Percentiles rank a stretch among this genome's conserved stretches.
Conservation (phyloP, 768 basidiomycete genomes). For the Auricularia sp. region DNA sequence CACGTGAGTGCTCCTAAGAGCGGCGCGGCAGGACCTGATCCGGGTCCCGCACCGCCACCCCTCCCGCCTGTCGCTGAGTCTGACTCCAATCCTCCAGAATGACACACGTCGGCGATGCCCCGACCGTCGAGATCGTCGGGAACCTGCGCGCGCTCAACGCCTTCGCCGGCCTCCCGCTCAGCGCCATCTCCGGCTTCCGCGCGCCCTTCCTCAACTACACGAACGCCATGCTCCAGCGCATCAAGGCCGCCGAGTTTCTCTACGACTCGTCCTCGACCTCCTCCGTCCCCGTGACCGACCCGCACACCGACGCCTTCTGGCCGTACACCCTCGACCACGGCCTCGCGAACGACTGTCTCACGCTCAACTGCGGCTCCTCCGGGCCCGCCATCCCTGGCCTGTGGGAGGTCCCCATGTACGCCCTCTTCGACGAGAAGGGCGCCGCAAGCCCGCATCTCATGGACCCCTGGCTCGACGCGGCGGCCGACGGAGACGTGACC, state of each 20-base stretch:
- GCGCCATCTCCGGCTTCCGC: conserved; percentile 59
- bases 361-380: conserved; percentile 18
- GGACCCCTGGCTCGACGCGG: conserved; percentile 73
- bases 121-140: conserved; percentile 59
- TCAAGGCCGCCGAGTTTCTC: conserved; percentile 47
- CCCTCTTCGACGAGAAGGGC: conserved; percentile 54
- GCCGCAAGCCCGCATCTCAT: conserved; percentile 54
- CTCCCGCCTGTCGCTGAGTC: not conserved
- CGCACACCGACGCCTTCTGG: conserved; percentile 67
- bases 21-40: not conserved
- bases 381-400: conserved; percentile 61
- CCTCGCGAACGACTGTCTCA: conserved; percentile 66
- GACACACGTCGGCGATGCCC: conserved; percentile 62
- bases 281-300: conserved; percentile 54
- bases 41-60: not conserved
- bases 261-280: conserved; percentile 61
- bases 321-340: conserved; percentile 76
- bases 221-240: conserved; percentile 46
- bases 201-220: conserved; percentile 66
- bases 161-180: conserved; percentile 63
- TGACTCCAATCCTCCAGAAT: conserved; percentile 33
- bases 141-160: conserved; percentile 72
- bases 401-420: conserved; percentile 83
- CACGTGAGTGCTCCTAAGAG: conserved; percentile 36
- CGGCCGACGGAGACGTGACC: conserved; percentile 37